Conservation (phyloP, 2,329 filamentous ascomycete species). For the Colletotrichum tanaceti region DNA sequence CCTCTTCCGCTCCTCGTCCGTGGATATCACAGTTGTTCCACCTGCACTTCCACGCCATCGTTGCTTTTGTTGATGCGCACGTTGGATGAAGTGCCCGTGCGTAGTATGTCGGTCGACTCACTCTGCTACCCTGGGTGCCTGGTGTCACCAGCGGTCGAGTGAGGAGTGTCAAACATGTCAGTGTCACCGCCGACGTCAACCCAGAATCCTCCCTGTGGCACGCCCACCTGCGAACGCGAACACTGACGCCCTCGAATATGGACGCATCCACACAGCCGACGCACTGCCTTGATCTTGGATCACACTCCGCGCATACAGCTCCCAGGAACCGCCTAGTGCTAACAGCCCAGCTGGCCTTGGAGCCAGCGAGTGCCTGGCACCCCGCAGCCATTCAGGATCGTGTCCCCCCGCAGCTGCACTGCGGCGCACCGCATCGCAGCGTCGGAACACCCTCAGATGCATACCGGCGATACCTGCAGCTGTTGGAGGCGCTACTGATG, state of each 20-base stretch:
- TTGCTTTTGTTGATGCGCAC: conserved; percentile 30
- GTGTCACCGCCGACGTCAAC: conserved; percentile 23
- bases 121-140: not conserved
- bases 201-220: not conserved
- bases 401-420: conserved; percentile 35
- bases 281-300: conserved; percentile 2
- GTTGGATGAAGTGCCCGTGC: conserved; percentile 24
- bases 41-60: conserved; percentile 18
- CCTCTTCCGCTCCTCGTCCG: not conserved
- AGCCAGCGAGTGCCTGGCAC: conserved; percentile 18
- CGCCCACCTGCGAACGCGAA: conserved; percentile 4
- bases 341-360: not conserved
- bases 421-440: conserved; percentile 16
- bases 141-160: conserved; percentile 17
- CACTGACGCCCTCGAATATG: not conserved
- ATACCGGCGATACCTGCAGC: conserved; percentile 24
- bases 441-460: conserved; percentile 28
- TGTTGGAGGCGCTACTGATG: not conserved
- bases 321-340: conserved; percentile 1
- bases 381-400: conserved; percentile 20
- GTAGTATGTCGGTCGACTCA: conserved; percentile 24
- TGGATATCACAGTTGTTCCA: conserved; percentile 17
- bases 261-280: conserved; percentile 9
- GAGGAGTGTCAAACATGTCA: conserved; percentile 20
- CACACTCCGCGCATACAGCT: not conserved